Evolutionary conservation across 2,329 filamentous ascomycete species (phyloP).

Genomic region (Ceratocystis huliohia): DNA sequence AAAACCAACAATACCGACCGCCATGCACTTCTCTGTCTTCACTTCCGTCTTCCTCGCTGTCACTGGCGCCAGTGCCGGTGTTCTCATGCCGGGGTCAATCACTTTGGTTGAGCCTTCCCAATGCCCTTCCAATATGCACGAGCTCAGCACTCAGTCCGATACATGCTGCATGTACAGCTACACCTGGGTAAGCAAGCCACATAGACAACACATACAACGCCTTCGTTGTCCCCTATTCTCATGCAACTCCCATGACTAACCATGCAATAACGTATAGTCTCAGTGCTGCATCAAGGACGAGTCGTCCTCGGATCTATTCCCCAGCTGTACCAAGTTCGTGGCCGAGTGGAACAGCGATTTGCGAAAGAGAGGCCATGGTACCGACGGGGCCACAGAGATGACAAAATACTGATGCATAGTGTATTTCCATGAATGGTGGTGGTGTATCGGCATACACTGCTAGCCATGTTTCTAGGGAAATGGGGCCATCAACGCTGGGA

Average conservation of each 20-base stretch:
- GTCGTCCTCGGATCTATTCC: conserved; percentile 1
- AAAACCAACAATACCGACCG: not conserved
- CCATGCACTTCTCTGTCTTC: conserved; percentile 7
- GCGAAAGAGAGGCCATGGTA: not conserved
- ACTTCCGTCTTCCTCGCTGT: conserved; percentile 1
- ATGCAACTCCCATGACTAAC: not conserved
- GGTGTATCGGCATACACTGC: not conserved
- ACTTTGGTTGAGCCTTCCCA: not conserved
- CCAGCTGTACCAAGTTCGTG: conserved; percentile 8
- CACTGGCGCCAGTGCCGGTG: not conserved
- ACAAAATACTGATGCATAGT: too few relatives aligned
- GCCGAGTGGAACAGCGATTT: conserved; percentile 6
- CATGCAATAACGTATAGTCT: not conserved
- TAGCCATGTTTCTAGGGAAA: not conserved
- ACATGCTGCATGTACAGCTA: conserved; percentile 9
- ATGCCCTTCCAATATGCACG: not conserved
- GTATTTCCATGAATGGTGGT: not conserved
- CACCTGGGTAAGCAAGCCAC: not conserved
- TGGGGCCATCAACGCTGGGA: too few relatives aligned
- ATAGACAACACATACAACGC: not conserved
- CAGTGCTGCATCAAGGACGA: conserved; percentile 5
- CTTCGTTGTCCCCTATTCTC: not conserved
- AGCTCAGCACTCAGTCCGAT: not conserved
- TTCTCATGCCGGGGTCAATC: not conserved
- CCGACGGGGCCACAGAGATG: not conserved